Evolutionary conservation across 176 grass and related monocot species (phyloP).

Genomic region (Echinochloa phyllopogon): DNA sequence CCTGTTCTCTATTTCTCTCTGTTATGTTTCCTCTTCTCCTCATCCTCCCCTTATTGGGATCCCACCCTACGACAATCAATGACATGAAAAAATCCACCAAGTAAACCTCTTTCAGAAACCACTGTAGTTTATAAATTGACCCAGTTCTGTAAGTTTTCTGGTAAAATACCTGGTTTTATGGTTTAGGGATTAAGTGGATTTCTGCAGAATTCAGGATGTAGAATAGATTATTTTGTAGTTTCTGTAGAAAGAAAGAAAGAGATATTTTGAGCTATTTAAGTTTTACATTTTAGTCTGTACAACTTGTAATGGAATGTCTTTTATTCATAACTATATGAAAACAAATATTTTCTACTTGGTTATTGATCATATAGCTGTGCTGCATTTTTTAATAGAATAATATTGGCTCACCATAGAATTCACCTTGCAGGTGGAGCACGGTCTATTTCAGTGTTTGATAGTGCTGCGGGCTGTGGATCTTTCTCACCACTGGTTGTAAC

Average conservation of each 20-base stretch:
- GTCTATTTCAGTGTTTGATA: constrained; percentile 83
- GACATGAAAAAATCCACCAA: not conserved
- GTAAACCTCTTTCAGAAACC: not conserved
- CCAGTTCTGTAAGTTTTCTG: not conserved
- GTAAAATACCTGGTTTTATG: not conserved
- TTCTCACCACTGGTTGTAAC: constrained; percentile 82
- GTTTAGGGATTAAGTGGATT: not conserved
- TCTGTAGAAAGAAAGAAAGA: constrained; percentile 2
- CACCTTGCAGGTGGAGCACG: constrained; percentile 81
- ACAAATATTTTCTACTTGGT: not conserved
- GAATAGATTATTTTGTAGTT: not conserved
- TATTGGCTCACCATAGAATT: constrained; percentile 49
- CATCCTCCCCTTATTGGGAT: not conserved
- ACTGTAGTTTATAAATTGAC: not conserved
- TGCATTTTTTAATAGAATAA: constrained; percentile 16
- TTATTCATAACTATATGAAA: constrained; percentile 45
- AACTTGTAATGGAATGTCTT: not conserved
- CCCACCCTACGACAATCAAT: not conserved
- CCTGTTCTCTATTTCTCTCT: not conserved
- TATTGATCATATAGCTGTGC: constrained; percentile 5
- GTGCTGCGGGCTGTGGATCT: constrained; percentile 71
- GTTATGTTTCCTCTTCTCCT: not conserved
- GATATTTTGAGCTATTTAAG: not conserved
- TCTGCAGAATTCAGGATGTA: not conserved
- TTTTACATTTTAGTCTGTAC: not conserved